These are phyloP conservation scores for Colletotrichum sansevieriae DNA, from an alignment of 2,329 filamentous ascomycete genomes.

Conservation along the genomic window DNA sequence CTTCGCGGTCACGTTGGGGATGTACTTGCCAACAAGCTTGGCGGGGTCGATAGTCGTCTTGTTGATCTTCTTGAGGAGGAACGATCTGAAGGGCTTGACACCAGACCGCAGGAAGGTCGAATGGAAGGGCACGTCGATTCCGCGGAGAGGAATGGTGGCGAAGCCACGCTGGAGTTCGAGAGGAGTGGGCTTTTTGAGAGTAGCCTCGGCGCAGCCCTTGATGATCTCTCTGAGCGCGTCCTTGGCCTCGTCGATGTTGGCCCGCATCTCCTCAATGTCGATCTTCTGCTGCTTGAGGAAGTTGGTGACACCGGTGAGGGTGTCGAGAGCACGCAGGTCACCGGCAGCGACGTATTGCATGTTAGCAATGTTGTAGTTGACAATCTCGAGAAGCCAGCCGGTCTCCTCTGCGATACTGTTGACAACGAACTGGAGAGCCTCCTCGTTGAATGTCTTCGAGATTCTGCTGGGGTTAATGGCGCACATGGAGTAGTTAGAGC, in stretches of 20 bases:
- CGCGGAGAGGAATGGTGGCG: slow-evolving; percentile 94
- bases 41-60: slow-evolving; percentile 98
- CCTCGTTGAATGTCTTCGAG: slow-evolving; percentile 98
- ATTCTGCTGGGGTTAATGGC: slow-evolving; percentile 98
- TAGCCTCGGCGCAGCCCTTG: slow-evolving; percentile 86
- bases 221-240: slow-evolving; percentile 92
- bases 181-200: slow-evolving; percentile 87
- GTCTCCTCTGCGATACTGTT: slow-evolving; percentile 95
- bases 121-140: slow-evolving; percentile 99
- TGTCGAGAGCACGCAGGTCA: slow-evolving; percentile 78
- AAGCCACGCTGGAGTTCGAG: slow-evolving; percentile 94
- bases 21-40: slow-evolving; percentile 98
- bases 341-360: slow-evolving; percentile 82
- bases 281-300: slow-evolving; percentile 97
- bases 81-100: slow-evolving; percentile 98
- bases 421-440: slow-evolving; percentile 95
- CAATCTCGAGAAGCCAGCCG: slow-evolving; percentile 96
- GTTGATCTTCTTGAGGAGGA: slow-evolving; percentile 99
- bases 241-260: slow-evolving; percentile 92
- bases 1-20: slow-evolving; percentile 96
- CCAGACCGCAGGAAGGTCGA: slow-evolving; percentile 97
- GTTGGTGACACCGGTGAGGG: slow-evolving; percentile 86
- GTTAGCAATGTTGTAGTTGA: slow-evolving; percentile 91
- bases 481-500: slow-evolving; percentile 99
- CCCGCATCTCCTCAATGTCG: slow-evolving; percentile 93